Evolutionary conservation across 352 stramenopile species (phyloP), one percentile per base, ranked within the genome.

Genomic region (Paralagenidium karlingii): DNA sequence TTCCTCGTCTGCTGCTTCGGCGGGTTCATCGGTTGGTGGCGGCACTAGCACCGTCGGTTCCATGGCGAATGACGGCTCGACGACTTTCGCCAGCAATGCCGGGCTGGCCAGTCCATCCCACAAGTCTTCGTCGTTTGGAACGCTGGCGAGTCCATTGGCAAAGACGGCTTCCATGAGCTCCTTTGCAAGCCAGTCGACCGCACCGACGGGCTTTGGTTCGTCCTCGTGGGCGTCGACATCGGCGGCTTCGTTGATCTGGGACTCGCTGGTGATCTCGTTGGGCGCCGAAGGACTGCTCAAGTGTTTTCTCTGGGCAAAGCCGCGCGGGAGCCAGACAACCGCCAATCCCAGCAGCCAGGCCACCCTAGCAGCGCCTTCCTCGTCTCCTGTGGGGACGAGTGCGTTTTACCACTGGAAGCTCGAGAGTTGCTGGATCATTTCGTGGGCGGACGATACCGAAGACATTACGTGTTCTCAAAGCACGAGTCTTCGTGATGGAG

Each of bases 401-500:
- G 49, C 44, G 1, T 54, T 50, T 0, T 82, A 75, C 22, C 59
- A 74, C 12, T 91, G 77, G 77, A 38, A 76, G 2, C 68, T 84
- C 45, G 58, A 83, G n/a, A 84, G 59, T 26, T 84, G 70, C 25
- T 91, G 77, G 77, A 65, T 91, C 3, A 63, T 91, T 11, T 88
- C 77, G 34, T 91, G 77, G 77, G 74, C 77, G 0, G 68, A 83
- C 38, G 68, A 88, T n/a, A 56, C 74, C 1, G 55, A 82, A 7
- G 77, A 91, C 38, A 85, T 91, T 33, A 88, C 74, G 11, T 91
- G 77, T 24, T 88, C 76, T 0, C 73, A 91, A 31, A 88, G 68
- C 36, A 86, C 68, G 8, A 88, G 68, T 8, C 52, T 86, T 20
- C 83, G 77, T 29, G 66, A 82, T 27, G 70, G 68, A 5, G 74